Base-by-base conservation (phyloP, 352 stramenopile genomes). In the Peronospora destructor region DNA sequence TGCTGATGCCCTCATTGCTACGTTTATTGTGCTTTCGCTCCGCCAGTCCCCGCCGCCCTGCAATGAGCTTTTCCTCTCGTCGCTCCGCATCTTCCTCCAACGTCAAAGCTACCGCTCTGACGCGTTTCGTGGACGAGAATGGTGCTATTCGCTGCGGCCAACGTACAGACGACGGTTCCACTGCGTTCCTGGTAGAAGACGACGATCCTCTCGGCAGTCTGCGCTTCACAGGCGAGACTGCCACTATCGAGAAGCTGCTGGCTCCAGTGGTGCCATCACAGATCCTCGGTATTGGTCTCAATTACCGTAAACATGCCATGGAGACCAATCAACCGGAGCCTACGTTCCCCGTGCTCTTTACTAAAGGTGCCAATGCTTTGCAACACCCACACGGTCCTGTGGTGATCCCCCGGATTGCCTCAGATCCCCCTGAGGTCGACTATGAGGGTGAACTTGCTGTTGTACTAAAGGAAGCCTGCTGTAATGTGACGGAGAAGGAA, bases 381-480 rank as follows among this genome's bases (percentile, higher is more conserved):
- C 81, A 88, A 56, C 41, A 91, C 54, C 86, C 84, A 3, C 68
- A 87, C 42, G 76, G 78, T 17, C 65, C 81, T 1, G 69, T 96
- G 9, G 71, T 90, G 39, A 89, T 95, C 41, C 87, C 86, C 3
- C 76, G 76, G 26, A 72, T 90, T 14, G 73, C 80, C 5, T 71
- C 62, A 4, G 66, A 74, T 16, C 76, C 77, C 7, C 64, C 71
- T 16, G 77, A 95, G 55, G 67, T 95, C 9, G 88, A 97, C 58
- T 96, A 95, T 45, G 88, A 97, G 50, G 94, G 84, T 53, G 88
- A 97, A 53, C 69, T 97, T 19, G 88, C 85, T 0, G 80, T 97
- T 1, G 66, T 97, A 37, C 80, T 96, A 23, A 79, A 81, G n/a
- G 71, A 88, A 39, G 59, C 53, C 10, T 86, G 75, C 59, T 91